A percentile compares a stretch with the other conserved stretches of the same genome.
These are phyloP conservation scores for Chlamydomonas incerta DNA, from an alignment of 139 green algal genomes.

Conservation along the genomic window DNA sequence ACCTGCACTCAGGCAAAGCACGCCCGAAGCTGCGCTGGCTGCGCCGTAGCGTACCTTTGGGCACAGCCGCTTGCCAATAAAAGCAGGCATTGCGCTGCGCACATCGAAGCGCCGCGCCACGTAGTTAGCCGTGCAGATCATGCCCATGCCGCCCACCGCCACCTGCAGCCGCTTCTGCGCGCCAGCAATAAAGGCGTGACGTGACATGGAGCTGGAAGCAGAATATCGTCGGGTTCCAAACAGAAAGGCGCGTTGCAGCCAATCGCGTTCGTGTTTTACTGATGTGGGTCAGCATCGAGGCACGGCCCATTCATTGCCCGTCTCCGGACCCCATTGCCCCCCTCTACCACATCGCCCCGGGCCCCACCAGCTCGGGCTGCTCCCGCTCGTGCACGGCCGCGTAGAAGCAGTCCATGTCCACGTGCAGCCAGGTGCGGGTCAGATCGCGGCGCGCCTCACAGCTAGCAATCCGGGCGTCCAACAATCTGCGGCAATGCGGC, in stretches of 20 bases:
- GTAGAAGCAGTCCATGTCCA: constrained; percentile 91
- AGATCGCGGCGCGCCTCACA: constrained; percentile 84
- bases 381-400: constrained; percentile 55
- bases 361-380: constrained; percentile 42
- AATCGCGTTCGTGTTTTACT: too few species aligned
- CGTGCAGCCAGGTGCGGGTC: constrained; percentile 83
- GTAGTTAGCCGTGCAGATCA: constrained; percentile 95
- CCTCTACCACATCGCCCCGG: not conserved
- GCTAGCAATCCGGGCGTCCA: constrained; percentile 65
- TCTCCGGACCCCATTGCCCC: not conserved
- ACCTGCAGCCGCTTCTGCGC: constrained; percentile 75
- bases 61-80: constrained; percentile 88
- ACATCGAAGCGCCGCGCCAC: constrained; percentile 77
- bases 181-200: not conserved
- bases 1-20: too few species aligned
- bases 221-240: too few species aligned
- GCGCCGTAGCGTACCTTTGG: constrained; percentile 59
- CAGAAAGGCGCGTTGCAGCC: too few species aligned
- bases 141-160: constrained; percentile 89
- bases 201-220: too few species aligned
- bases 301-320: too few species aligned
- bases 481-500: too few species aligned
- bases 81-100: constrained; percentile 89
- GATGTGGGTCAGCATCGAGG: too few species aligned
- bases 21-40: not conserved